phyloP scores from a whole-genome alignment of 306 rosid species.

The Quercus suber region DNA sequence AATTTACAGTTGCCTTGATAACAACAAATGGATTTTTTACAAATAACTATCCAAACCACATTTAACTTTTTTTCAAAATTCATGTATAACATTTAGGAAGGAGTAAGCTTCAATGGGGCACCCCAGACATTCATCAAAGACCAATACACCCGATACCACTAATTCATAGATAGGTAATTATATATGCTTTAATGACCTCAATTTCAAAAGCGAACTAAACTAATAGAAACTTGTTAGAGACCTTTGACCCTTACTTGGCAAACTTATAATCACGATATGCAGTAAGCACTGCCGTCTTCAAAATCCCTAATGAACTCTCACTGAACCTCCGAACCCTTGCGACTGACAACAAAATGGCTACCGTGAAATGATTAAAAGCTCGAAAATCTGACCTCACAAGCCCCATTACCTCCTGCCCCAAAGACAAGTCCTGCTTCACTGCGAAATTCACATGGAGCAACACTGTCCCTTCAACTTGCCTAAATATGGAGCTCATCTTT shows the following conservation, averaged over 20 bases:
- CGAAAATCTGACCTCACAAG: constrained; percentile 29
- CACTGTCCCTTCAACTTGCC: constrained; percentile 46
- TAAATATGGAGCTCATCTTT: constrained; percentile 26
- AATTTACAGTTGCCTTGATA: not conserved
- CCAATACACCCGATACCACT: not conserved
- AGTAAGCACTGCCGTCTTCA: constrained; percentile 21
- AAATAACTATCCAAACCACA: not conserved
- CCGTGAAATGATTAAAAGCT: constrained; percentile 41
- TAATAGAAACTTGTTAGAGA: not conserved
- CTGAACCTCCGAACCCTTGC: constrained; percentile 36
- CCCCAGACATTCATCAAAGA: not conserved
- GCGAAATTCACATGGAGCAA: constrained; percentile 41
- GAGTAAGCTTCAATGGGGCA: not conserved
- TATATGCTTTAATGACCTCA: not conserved
- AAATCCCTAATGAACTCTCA: constrained; percentile 25
- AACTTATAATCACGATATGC: constrained; percentile 34
- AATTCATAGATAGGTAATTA: not conserved
- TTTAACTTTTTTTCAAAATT: not conserved
- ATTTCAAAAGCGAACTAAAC: not conserved
- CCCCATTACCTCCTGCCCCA: constrained; percentile 43
- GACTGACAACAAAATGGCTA: constrained; percentile 30
- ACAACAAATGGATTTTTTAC: not conserved
- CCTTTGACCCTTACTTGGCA: constrained; percentile 16
- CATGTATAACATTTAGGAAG: not conserved
- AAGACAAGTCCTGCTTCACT: constrained; percentile 37